A percentile compares a stretch with the other conserved stretches of the same genome.
These are phyloP conservation scores for Hymenoscyphus occultus DNA, from an alignment of 2,329 filamentous ascomycete species.

Conservation along the genomic window DNA sequence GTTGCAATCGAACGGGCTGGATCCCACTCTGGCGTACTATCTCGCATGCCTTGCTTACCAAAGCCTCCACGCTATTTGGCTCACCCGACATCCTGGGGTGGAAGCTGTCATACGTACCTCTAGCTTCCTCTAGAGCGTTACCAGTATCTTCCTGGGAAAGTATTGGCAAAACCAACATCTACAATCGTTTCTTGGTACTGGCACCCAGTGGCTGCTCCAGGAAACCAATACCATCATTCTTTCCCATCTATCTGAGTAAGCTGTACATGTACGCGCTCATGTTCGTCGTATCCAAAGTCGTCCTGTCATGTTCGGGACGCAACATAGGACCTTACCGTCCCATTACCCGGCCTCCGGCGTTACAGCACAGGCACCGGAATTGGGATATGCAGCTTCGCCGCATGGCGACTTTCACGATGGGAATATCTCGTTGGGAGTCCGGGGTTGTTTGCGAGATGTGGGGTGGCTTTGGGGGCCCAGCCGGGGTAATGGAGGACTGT, in stretches of 20 bases:
- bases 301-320: neutral
- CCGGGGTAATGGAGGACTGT: constrained; percentile 5
- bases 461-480: neutral
- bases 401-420: constrained; percentile 1
- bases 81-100: neutral
- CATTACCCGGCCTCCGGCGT: neutral
- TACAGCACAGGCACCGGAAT: neutral
- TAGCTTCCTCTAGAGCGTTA: neutral
- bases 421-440: neutral
- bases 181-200: constrained; percentile 3
- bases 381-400: neutral
- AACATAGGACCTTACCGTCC: neutral
- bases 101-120: neutral
- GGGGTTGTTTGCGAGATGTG: neutral
- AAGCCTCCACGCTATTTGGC: neutral
- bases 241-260: constrained; percentile 1
- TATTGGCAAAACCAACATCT: neutral
- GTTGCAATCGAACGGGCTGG: neutral
- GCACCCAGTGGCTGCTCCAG: neutral
- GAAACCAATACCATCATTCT: neutral
- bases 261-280: constrained; percentile 2
- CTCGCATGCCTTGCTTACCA: neutral
- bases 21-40: neutral
- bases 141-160: neutral
- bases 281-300: constrained; percentile 7